Evolutionary conservation across 2,329 filamentous ascomycete species (phyloP).

Genomic region (Cercospora beticola): DNA sequence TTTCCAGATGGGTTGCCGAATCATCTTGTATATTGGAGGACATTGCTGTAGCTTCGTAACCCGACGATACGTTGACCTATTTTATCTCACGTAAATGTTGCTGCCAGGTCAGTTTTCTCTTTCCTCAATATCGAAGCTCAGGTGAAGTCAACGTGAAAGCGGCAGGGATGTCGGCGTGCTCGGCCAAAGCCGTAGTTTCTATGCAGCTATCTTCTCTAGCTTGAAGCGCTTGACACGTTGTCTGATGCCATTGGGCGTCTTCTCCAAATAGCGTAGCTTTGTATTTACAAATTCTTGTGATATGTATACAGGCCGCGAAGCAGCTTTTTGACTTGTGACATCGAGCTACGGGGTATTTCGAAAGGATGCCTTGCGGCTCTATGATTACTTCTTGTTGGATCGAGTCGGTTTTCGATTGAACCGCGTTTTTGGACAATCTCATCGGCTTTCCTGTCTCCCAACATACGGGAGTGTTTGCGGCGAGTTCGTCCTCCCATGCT

Average conservation of each 20-base stretch:
- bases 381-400: not conserved
- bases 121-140: not conserved
- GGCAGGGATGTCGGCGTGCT: not conserved
- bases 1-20: not conserved
- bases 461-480: not conserved
- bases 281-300: not conserved
- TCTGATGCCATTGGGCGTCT: not conserved
- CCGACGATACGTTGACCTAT: not conserved
- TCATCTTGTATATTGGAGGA: not conserved
- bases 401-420: not conserved
- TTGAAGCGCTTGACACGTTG: conserved; percentile 2
- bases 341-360: not conserved
- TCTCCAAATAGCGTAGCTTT: not conserved
- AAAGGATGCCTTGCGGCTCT: not conserved
- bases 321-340: not conserved
- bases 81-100: not conserved
- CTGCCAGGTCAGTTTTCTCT: not conserved
- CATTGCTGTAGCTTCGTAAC: not conserved
- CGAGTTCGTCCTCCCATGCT: not conserved
- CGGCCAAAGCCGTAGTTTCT: not conserved
- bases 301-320: not conserved
- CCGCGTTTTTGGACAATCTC: not conserved
- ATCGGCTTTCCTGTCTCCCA: not conserved
- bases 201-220: not conserved
- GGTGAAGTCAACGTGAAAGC: not conserved